Conservation (phyloP, 176 grass and related monocot species). For the Chloris gayana region DNA sequence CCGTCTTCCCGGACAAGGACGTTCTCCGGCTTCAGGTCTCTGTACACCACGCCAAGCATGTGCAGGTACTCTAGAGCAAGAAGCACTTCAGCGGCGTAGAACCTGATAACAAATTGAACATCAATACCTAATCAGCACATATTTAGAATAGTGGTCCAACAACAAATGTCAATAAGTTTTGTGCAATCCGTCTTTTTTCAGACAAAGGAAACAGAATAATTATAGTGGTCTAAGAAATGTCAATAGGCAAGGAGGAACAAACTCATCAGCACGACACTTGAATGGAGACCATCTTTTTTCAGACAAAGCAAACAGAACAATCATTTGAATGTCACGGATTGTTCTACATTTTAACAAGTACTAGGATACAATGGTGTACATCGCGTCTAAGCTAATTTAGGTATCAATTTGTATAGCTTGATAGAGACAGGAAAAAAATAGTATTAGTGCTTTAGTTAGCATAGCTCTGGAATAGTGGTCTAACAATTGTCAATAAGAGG, state of each 20-base stretch:
- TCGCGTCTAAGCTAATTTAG: background rate
- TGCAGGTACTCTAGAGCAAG: constrained; percentile 71
- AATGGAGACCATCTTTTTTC: background rate
- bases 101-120: constrained; percentile 30
- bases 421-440: too few species aligned
- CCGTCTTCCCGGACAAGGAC: constrained; percentile 67
- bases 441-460: too few species aligned
- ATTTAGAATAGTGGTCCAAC: background rate
- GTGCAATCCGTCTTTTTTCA: constrained; percentile 2
- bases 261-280: too few species aligned
- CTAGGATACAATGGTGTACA: background rate
- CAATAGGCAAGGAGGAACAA: too few species aligned
- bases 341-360: background rate
- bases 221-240: background rate
- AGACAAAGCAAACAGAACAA: background rate
- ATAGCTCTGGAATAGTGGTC: too few species aligned
- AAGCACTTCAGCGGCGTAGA: constrained; percentile 67
- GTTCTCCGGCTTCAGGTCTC: constrained; percentile 78
- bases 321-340: background rate
- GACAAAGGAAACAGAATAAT: background rate
- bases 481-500: too few species aligned
- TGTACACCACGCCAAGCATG: constrained; percentile 74
- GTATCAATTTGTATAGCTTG: background rate
- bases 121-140: background rate
- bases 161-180: too few species aligned